Evolutionary conservation across 345 rosid species (phyloP), one percentile per base, ranked within the genome.

Genomic region (Citrus maxima): DNA sequence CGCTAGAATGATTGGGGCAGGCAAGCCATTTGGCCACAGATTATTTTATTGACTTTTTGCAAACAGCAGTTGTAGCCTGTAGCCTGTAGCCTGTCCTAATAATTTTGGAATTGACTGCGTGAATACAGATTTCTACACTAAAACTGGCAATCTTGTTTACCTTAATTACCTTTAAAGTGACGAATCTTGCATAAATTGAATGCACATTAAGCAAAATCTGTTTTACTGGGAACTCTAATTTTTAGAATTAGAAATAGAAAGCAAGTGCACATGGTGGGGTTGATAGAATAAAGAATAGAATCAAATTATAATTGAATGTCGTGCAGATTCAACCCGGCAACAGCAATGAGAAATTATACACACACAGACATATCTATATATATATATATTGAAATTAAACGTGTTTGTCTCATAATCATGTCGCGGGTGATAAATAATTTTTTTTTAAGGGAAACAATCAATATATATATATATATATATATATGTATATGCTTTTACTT

Each of bases 1-100:
- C 7, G 2, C 4, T n/a, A 42, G 58, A 22, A 68, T 61, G 65
- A 69, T 69, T 46, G 79, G 9, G 59, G 70, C 51, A 37, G 61
- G 70, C 79, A 74, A 35, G 61, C 64, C 78, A 74, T 58, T 58
- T 59, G 77, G 61, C 77, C 32, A 30, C 10, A 22, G 7, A 24
- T 73, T 42, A 3, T 21, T 34, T 65, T 30, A 13, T 7, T 37
- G 64, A 37, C 54, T 40, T 37, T 37, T 63, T 67, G 18, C 32
- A 67, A 32, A 32, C 42, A 32, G 40, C 24, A 16, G 42, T 14
- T 14, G 55, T 3, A 46, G 16, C 19, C 55, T 14, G 55, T 3
- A 46, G 16, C 54, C 55, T 14, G 55, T 49, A 13, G 19, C 55
- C 42, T 18, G 37, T 65, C 40, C 1, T 8, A 32, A 32, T 64